Conservation (phyloP, 192 early-diverging fungal genomes). For the Phlyctochytrium arcticum region DNA sequence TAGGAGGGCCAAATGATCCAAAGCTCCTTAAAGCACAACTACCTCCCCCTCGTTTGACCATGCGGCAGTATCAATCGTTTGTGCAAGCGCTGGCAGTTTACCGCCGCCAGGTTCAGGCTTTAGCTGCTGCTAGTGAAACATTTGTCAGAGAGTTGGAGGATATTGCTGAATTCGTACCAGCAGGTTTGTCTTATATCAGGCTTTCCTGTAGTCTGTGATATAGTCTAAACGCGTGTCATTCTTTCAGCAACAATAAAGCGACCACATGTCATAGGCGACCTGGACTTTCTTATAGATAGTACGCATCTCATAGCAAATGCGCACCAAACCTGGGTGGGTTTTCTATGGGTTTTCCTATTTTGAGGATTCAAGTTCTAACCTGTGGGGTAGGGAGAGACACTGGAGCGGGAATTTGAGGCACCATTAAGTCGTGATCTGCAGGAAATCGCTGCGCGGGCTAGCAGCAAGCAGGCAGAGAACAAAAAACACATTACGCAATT, state of each 20-base stretch:
- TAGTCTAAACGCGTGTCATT: too few relatives aligned
- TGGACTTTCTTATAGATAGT: slow-evolving; percentile 53
- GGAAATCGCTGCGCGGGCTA: slow-evolving; percentile 23
- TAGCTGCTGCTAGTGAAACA: slow-evolving; percentile 42
- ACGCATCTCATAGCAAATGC: slow-evolving; percentile 50
- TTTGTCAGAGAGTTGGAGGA: slow-evolving; percentile 53
- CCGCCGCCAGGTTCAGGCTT: slow-evolving; percentile 40
- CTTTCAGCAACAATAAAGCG: slow-evolving; percentile 32
- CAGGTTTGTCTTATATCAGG: slow-evolving; percentile 15
- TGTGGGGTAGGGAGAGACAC: slow-evolving; percentile 25
- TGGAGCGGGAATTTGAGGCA: slow-evolving; percentile 47
- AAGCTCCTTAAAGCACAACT: background rate
- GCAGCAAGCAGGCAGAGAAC: slow-evolving; percentile 36
- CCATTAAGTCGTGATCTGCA: slow-evolving; percentile 35
- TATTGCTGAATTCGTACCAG: slow-evolving; percentile 40
- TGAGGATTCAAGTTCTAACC: background rate
- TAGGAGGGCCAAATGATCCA: slow-evolving; percentile 33
- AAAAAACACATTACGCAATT: slow-evolving; percentile 38
- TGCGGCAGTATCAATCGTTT: slow-evolving; percentile 44
- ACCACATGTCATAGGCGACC: slow-evolving; percentile 37
- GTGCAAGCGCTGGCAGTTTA: slow-evolving; percentile 41
- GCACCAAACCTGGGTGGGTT: slow-evolving; percentile 45
- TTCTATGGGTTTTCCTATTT: too few relatives aligned
- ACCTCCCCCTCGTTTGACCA: slow-evolving; percentile 30
- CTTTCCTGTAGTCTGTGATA: background rate